These are phyloP conservation scores for Marasmius tenuissimus DNA, from an alignment of 1,284 basidiomycete genomes.

Conservation along the genomic window DNA sequence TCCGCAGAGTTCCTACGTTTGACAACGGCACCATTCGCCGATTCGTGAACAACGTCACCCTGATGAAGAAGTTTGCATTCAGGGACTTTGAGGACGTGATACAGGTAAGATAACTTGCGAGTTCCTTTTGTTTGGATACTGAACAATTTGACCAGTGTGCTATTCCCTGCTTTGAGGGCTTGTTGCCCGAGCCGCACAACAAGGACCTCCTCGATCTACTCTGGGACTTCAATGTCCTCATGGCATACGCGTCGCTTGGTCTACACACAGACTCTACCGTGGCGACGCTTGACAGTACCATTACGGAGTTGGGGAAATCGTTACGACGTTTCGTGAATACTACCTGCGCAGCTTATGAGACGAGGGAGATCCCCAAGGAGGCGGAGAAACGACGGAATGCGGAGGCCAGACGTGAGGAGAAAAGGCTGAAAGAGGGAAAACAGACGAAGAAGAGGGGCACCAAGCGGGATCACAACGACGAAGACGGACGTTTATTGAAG, in stretches of 20 bases:
- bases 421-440: not conserved
- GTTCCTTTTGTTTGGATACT: not conserved
- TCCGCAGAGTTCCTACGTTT: not conserved
- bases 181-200: slow-evolving; percentile 12
- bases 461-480: too few relatives aligned
- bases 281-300: not conserved
- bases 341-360: not conserved
- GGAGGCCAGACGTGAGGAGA: too few relatives aligned
- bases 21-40: slow-evolving; percentile 21
- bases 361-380: not conserved
- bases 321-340: not conserved
- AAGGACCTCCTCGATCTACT: slow-evolving; percentile 12
- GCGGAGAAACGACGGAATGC: too few relatives aligned
- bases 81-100: slow-evolving; percentile 33
- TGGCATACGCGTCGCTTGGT: slow-evolving; percentile 22
- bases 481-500: too few relatives aligned
- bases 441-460: not conserved
- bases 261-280: slow-evolving; percentile 16
- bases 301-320: not conserved
- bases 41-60: slow-evolving; percentile 28
- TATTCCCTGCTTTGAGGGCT: slow-evolving; percentile 23
- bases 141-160: slow-evolving; percentile 13
- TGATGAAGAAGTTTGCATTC: slow-evolving; percentile 31
- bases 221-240: slow-evolving; percentile 13
- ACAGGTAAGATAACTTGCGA: slow-evolving; percentile 28